Percentiles rank a stretch among this genome's conserved stretches.
Conservation (phyloP, 2,329 filamentous ascomycete species). For the Microdochium nivale region DNA sequence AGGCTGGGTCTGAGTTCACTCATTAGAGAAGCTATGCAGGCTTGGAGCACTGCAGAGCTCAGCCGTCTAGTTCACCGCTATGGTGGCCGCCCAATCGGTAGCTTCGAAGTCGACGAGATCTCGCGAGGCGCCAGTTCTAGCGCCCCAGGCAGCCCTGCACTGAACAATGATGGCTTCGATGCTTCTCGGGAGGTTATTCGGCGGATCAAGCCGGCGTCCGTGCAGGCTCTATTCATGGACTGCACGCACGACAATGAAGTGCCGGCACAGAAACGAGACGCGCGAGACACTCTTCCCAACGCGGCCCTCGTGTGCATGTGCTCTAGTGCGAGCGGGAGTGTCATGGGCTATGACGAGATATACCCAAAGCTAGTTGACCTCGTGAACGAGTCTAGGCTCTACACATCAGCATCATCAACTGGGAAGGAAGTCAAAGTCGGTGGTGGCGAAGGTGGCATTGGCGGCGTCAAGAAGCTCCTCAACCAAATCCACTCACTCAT, state of each 20-base stretch:
- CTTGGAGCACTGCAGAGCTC: slow-evolving; percentile 89
- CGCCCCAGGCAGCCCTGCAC: slow-evolving; percentile 17
- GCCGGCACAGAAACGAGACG: slow-evolving; percentile 89
- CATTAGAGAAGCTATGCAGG: slow-evolving; percentile 96
- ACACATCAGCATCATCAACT: slow-evolving; percentile 68
- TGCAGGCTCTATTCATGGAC: slow-evolving; percentile 96
- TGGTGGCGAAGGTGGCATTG: slow-evolving; percentile 74
- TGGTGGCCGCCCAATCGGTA: slow-evolving; percentile 88
- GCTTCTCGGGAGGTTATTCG: slow-evolving; percentile 59
- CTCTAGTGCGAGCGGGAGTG: slow-evolving; percentile 85
- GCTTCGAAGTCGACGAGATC: slow-evolving; percentile 89
- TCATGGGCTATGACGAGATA: slow-evolving; percentile 96
- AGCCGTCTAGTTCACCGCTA: slow-evolving; percentile 90
- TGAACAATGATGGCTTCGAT: slow-evolving; percentile 20
- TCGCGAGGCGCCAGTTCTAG: slow-evolving; percentile 40
- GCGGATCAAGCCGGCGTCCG: slow-evolving; percentile 75
- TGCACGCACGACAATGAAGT: slow-evolving; percentile 98
- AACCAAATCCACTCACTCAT: slow-evolving; percentile 94
- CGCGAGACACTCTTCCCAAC: slow-evolving; percentile 87
- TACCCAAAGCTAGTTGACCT: slow-evolving; percentile 91
- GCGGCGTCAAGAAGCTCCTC: slow-evolving; percentile 80
- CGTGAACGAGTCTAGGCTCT: slow-evolving; percentile 78
- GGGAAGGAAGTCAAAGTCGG: slow-evolving; percentile 51
- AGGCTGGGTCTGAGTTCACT: slow-evolving; percentile 83
- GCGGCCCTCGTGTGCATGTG: slow-evolving; percentile 95